A percentile compares a stretch with the other conserved stretches of the same genome.
These are phyloP conservation scores for Echites panduratus DNA, from an alignment of 257 asterid species.

Conservation along the genomic window DNA sequence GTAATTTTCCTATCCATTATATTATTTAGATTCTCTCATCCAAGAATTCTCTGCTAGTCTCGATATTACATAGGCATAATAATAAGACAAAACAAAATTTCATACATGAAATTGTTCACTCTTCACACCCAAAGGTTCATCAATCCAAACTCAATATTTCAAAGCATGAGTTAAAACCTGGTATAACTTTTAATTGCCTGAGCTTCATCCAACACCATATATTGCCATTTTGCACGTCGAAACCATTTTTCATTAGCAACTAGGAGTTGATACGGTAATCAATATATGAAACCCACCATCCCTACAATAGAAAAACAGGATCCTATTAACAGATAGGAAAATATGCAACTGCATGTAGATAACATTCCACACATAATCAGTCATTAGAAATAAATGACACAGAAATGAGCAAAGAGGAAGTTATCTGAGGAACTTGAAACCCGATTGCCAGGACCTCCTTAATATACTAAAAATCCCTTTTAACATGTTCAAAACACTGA, in stretches of 20 bases:
- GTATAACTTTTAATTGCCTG: constrained; percentile 91
- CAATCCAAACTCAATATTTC: neutral
- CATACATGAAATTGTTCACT: no score
- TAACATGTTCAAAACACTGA: neutral
- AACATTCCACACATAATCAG: neutral
- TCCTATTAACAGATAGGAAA: constrained; percentile 10
- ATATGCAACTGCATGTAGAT: neutral
- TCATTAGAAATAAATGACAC: neutral
- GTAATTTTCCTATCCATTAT: no score
- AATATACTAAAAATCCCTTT: neutral
- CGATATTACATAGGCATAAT: no score
- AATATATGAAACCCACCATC: constrained; percentile 97
- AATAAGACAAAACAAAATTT: no score
- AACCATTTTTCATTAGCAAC: constrained; percentile 87
- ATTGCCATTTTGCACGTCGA: constrained; percentile 97
- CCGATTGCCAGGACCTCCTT: neutral
- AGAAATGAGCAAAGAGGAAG: neutral
- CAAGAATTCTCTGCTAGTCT: no score
- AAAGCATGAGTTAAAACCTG: constrained; percentile 44
- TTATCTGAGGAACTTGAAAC: neutral
- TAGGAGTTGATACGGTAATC: constrained; percentile 89
- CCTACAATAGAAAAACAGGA: constrained; percentile 40
- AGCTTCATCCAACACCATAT: constrained; percentile 99
- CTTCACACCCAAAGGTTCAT: no score
- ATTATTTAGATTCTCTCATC: no score